Evolutionary conservation across 2,329 filamentous ascomycete species (phyloP).

Genomic region (Stagonosporopsis cucurbitacearum): DNA sequence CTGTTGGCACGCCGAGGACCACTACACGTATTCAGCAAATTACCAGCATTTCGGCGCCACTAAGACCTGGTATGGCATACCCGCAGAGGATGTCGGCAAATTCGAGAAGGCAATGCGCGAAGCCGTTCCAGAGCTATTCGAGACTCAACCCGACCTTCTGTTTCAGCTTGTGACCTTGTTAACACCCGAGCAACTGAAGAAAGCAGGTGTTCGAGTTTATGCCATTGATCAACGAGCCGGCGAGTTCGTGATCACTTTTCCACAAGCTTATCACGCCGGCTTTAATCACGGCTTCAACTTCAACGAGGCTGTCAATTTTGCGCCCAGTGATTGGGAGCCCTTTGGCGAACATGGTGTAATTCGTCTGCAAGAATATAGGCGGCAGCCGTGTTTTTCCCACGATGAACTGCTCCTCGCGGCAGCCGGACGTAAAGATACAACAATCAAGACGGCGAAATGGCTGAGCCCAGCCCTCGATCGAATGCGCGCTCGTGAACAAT

Average conservation of each 20-base stretch:
- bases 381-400: constrained; percentile 96
- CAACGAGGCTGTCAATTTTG: constrained; percentile 98
- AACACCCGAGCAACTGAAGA: constrained; percentile 89
- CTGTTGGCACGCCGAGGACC: constrained; percentile 99
- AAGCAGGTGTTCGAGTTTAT: constrained; percentile 90
- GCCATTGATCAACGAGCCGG: constrained; percentile 95
- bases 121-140: constrained; percentile 93
- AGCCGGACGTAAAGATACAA: constrained; percentile 73
- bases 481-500: constrained; percentile 75
- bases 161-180: constrained; percentile 97
- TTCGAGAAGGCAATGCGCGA: constrained; percentile 96
- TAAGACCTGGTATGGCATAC: constrained; percentile 99
- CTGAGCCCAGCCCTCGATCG: constrained; percentile 84
- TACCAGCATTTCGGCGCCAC: constrained; percentile 98
- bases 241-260: constrained; percentile 95
- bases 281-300: constrained; percentile 99
- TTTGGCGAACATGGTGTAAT: constrained; percentile 87
- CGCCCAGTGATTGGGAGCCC: constrained; percentile 92
- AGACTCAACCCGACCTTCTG: constrained; percentile 92
- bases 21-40: constrained; percentile 96
- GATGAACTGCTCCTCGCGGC: constrained; percentile 94
- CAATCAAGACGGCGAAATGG: constrained; percentile 94
- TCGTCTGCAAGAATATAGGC: constrained; percentile 82
- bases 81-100: constrained; percentile 88
- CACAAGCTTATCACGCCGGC: constrained; percentile 94